Percentiles rank a stretch among this genome's conserved stretches.
Conservation (phyloP, 1,139 yeast species). For the Magnusiomyces paraingens region DNA sequence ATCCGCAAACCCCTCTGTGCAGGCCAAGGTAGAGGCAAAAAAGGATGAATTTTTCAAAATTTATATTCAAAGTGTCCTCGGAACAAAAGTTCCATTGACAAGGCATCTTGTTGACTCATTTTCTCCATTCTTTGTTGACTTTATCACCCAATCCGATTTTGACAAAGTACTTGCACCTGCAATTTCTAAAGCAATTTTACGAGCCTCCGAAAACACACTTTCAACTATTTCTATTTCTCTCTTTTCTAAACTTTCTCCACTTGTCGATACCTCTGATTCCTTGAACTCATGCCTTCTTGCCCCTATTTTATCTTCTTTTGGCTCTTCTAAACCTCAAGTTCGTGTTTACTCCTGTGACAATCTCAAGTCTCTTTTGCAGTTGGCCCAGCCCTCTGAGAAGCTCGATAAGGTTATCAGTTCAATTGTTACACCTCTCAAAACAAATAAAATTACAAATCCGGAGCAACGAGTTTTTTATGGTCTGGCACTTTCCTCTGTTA, state of each 20-base stretch:
- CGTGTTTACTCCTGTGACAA: constrained; percentile 48
- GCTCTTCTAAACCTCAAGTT: constrained; percentile 63
- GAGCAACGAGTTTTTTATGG: constrained; percentile 58
- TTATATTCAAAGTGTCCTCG: constrained; percentile 29
- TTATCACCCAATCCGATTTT: constrained; percentile 42
- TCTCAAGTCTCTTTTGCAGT: constrained; percentile 28
- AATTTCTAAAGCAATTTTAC: constrained; percentile 67
- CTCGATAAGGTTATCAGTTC: constrained; percentile 42
- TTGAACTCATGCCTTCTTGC: constrained; percentile 47
- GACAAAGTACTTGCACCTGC: constrained; percentile 46
- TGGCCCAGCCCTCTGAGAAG: constrained; percentile 23
- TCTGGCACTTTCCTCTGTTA: constrained; percentile 33
- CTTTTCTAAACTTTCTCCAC: constrained; percentile 35
- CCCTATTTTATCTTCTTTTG: constrained; percentile 58
- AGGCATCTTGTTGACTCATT: constrained; percentile 30
- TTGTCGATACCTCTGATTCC: constrained; percentile 36
- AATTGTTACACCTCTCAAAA: constrained; percentile 44
- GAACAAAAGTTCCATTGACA: constrained; percentile 26
- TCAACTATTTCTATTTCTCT: constrained; percentile 47
- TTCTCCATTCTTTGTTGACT: constrained; percentile 39
- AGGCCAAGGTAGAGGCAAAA: constrained; percentile 18
- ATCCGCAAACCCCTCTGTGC: constrained; percentile 24
- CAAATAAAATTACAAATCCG: constrained; percentile 44
- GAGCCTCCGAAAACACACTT: constrained; percentile 74
- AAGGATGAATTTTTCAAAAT: constrained; percentile 22